Conservation (phyloP, 768 basidiomycete genomes). For the Lenzites betulinus region DNA sequence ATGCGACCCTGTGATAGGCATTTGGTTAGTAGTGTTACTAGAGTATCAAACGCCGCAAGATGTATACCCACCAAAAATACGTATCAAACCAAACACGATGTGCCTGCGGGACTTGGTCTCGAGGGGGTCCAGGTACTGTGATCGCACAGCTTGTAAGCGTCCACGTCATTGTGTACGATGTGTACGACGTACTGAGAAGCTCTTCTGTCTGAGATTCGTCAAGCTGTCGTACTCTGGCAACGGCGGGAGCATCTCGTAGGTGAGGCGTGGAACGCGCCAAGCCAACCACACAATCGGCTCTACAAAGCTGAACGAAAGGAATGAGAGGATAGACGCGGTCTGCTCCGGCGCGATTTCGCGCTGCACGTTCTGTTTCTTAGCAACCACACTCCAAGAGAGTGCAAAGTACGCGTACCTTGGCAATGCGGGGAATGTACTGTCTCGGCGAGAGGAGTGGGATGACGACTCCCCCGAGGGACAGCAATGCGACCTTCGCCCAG, state of each 20-base stretch:
- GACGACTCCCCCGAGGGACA: conserved; percentile 36
- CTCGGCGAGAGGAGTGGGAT: conserved; percentile 43
- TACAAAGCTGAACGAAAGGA: conserved; percentile 38
- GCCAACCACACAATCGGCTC: conserved; percentile 34
- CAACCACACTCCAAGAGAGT: no score
- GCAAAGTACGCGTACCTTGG: conserved; percentile 24
- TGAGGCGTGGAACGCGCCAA: conserved; percentile 30
- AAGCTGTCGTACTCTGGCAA: conserved; percentile 31
- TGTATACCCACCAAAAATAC: no score
- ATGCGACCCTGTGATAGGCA: no score
- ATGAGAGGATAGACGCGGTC: conserved; percentile 42
- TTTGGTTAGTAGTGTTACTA: no score
- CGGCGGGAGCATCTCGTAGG: conserved; percentile 35
- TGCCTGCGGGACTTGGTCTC: no score
- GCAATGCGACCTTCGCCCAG: conserved; percentile 40
- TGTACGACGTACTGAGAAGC: conserved; percentile 26
- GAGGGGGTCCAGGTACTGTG: no score
- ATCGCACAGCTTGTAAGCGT: no score
- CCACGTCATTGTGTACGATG: no score
- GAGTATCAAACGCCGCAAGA: no score
- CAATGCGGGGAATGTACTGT: conserved; percentile 42
- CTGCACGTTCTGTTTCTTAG: conserved; percentile 15
- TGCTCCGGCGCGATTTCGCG: conserved; percentile 51
- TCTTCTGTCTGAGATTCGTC: conserved; percentile 22
- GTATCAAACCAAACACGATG: no score